phyloP scores from a whole-genome alignment of 192 early-diverging fungal species.

The Tieghemiomyces parasiticus region DNA sequence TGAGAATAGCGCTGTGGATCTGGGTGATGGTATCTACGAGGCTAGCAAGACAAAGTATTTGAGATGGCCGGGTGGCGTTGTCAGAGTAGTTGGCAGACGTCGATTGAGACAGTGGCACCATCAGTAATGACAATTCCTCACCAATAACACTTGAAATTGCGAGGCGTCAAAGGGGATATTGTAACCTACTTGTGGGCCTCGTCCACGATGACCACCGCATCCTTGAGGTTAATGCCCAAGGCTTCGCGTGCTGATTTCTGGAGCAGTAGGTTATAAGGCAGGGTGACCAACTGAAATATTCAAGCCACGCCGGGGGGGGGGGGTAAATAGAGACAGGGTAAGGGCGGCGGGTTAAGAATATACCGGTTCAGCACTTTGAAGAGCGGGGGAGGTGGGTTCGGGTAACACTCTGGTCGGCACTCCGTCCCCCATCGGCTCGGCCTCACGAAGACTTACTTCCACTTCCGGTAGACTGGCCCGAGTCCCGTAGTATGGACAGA shows the following conservation, averaged over 20 bases:
- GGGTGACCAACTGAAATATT: conserved; percentile 48
- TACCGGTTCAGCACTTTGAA: too few relatives aligned
- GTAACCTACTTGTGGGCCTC: conserved; percentile 49
- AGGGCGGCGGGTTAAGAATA: too few relatives aligned
- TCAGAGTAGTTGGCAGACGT: too few relatives aligned
- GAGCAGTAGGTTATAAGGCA: conserved; percentile 82
- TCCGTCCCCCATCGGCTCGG: too few relatives aligned
- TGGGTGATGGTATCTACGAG: conserved; percentile 57
- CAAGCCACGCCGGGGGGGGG: conserved; percentile 8
- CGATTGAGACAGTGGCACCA: too few relatives aligned
- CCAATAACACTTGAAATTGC: too few relatives aligned
- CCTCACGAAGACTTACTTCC: conserved; percentile 21
- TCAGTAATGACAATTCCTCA: too few relatives aligned
- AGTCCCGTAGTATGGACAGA: conserved; percentile 79
- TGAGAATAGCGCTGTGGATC: conserved; percentile 47
- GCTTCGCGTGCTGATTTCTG: conserved; percentile 57
- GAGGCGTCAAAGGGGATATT: too few relatives aligned
- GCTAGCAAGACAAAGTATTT: conserved; percentile 17
- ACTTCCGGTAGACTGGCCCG: conserved; percentile 35
- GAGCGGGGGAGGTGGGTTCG: too few relatives aligned
- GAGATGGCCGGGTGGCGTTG: not conserved
- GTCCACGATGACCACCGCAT: conserved; percentile 74
- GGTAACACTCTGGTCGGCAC: too few relatives aligned
- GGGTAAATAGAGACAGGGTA: not conserved
- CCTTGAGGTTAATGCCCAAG: conserved; percentile 48